Conservation (phyloP, 106 monocot species). For the Dendrobium officinale region DNA sequence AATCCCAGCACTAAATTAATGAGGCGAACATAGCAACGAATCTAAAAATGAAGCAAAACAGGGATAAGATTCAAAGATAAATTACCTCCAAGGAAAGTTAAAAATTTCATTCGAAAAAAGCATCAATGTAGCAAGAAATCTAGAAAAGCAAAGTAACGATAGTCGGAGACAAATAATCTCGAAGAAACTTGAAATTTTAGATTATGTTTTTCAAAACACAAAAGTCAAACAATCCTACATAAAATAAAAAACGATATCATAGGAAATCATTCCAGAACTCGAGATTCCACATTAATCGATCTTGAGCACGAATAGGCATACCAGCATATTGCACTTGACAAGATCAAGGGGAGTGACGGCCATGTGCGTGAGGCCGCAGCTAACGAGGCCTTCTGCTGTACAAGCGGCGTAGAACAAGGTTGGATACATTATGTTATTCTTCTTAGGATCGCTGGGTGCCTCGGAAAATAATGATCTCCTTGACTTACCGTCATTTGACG, state of each 20-base stretch:
- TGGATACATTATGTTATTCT: slow-evolving; percentile 54
- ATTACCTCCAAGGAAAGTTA: no score
- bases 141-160: not conserved
- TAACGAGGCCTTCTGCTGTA: slow-evolving; percentile 33
- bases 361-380: slow-evolving; percentile 23
- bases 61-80: not conserved
- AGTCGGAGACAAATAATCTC: no score
- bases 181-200: no score
- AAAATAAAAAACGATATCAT: no score
- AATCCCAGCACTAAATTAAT: not conserved
- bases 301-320: not conserved
- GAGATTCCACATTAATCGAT: no score
- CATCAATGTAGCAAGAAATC: not conserved
- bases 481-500: not conserved
- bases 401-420: slow-evolving; percentile 55
- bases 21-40: not conserved
- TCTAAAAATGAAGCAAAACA: not conserved
- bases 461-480: not conserved
- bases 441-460: slow-evolving; percentile 8
- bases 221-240: no score
- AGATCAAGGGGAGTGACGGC: slow-evolving; percentile 24
- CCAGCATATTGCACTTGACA: slow-evolving; percentile 26
- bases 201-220: no score
- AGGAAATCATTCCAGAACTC: no score
- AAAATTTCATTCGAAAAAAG: not conserved